Evolutionary conservation across 768 basidiomycete genomes (phyloP).

Genomic region (Russula griseocarnosa): DNA sequence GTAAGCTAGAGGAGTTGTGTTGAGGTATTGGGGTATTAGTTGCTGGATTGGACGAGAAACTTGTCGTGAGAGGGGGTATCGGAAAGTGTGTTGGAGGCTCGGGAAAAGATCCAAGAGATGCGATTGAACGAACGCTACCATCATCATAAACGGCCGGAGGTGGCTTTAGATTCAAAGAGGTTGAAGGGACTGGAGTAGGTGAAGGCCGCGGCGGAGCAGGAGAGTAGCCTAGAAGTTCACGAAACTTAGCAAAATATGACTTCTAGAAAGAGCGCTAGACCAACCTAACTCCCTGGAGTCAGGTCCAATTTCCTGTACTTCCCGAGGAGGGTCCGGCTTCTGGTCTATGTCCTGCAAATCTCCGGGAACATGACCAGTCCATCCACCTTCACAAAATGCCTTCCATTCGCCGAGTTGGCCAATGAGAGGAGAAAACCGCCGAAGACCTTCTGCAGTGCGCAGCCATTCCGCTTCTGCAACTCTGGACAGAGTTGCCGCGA

Average conservation of each 20-base stretch:
- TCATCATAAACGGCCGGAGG: constrained; percentile 25
- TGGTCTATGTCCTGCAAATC: constrained; percentile 39
- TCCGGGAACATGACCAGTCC: constrained; percentile 50
- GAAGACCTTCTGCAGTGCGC: constrained; percentile 65
- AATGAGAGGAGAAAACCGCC: constrained; percentile 60
- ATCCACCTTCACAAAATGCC: constrained; percentile 71
- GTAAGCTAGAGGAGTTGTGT: background rate
- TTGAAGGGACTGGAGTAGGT: constrained; percentile 11
- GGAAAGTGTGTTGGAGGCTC: constrained; percentile 70
- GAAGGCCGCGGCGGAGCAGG: constrained; percentile 2
- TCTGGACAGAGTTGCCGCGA: constrained; percentile 62
- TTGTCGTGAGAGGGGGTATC: constrained; percentile 43
- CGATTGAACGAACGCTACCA: constrained; percentile 40
- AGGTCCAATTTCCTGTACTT: constrained; percentile 3
- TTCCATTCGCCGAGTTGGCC: constrained; percentile 72
- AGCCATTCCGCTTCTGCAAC: constrained; percentile 80
- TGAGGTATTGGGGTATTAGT: constrained; percentile 5
- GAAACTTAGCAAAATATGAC: background rate
- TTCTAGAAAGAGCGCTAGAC: background rate
- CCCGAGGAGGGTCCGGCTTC: constrained; percentile 1
- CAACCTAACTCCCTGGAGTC: constrained; percentile 3
- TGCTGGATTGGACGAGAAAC: constrained; percentile 19
- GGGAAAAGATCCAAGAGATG: constrained; percentile 70
- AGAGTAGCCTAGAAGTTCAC: constrained; percentile 5
- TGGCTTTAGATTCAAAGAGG: constrained; percentile 2